phyloP scores from a whole-genome alignment of 208 protist genomes.

The Wallacemonas sp. region DNA sequence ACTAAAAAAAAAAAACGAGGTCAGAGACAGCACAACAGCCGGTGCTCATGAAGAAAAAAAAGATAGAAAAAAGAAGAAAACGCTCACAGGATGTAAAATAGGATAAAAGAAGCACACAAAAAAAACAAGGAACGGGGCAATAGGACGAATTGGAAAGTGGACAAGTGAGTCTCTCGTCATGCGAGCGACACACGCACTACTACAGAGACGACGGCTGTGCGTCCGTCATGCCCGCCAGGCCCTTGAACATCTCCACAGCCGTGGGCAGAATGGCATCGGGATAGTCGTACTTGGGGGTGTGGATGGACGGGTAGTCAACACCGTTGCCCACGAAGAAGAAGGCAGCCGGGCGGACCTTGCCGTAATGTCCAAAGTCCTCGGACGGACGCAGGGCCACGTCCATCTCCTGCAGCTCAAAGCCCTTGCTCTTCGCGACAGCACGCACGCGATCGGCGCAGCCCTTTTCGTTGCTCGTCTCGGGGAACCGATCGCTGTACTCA shows the following conservation, averaged over 20 bases:
- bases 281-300: constrained; percentile 45
- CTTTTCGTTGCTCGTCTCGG: constrained; percentile 42
- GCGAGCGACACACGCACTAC: too few species aligned
- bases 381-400: constrained; percentile 28
- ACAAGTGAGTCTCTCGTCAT: too few species aligned
- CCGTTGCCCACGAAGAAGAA: constrained; percentile 51
- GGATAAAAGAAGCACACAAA: background rate
- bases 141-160: too few species aligned
- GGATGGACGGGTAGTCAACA: constrained; percentile 42
- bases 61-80: constrained; percentile 19
- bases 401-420: constrained; percentile 32
- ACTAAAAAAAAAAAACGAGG: constrained; percentile 12
- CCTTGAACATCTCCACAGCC: constrained; percentile 43
- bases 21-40: too few species aligned
- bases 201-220: constrained; percentile 8
- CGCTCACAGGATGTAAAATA: background rate
- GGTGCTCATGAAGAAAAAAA: background rate
- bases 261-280: constrained; percentile 37
- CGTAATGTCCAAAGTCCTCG: constrained; percentile 49
- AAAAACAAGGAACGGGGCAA: constrained; percentile 11
- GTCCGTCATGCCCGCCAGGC: constrained; percentile 31
- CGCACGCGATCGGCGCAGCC: constrained; percentile 41
- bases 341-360: constrained; percentile 33
- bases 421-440: constrained; percentile 26
- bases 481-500: constrained; percentile 49